Conservation (phyloP, 345 rosid genomes). For the Eutrema japonicum region DNA sequence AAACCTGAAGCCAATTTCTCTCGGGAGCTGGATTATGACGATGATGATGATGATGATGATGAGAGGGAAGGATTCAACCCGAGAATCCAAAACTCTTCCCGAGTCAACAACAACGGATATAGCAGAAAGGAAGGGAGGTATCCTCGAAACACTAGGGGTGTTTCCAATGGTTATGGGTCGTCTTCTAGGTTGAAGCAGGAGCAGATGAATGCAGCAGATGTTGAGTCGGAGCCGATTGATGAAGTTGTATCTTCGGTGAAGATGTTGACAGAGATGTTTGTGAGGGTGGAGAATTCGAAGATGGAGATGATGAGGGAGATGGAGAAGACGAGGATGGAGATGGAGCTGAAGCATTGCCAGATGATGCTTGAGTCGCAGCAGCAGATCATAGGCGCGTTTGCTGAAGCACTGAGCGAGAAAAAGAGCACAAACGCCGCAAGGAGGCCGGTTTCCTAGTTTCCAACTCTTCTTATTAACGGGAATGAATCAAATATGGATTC, state of each 20-base stretch:
- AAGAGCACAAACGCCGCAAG: conserved; percentile 47
- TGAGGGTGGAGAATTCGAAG: conserved; percentile 70
- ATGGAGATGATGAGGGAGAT: conserved; percentile 75
- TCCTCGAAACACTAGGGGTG: conserved; percentile 24
- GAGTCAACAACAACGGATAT: conserved; percentile 8
- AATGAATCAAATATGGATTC: not conserved
- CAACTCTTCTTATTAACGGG: not conserved
- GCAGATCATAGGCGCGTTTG: conserved; percentile 55
- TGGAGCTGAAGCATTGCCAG: conserved; percentile 69
- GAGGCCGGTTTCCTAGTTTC: conserved; percentile 30
- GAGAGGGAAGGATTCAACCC: conserved; percentile 41
- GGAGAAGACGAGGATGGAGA: conserved; percentile 70
- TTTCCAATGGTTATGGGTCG: conserved; percentile 46
- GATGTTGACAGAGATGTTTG: conserved; percentile 57
- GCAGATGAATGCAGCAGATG: conserved; percentile 44
- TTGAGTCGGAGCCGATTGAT: conserved; percentile 51
- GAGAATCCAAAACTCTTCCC: conserved; percentile 33
- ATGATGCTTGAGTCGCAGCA: conserved; percentile 71
- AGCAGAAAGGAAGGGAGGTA: conserved; percentile 38
- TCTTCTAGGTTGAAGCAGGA: conserved; percentile 45
- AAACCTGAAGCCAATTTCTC: conserved; percentile 45
- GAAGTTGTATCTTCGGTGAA: conserved; percentile 64
- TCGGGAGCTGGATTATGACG: conserved; percentile 39
- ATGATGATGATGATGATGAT: conserved; percentile 46
- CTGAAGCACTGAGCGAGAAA: conserved; percentile 49